A percentile compares a stretch with the other conserved stretches of the same genome.
Evolutionary conservation across 2,329 filamentous ascomycete species (phyloP).

Genomic region (Trichoderma sp.): DNA sequence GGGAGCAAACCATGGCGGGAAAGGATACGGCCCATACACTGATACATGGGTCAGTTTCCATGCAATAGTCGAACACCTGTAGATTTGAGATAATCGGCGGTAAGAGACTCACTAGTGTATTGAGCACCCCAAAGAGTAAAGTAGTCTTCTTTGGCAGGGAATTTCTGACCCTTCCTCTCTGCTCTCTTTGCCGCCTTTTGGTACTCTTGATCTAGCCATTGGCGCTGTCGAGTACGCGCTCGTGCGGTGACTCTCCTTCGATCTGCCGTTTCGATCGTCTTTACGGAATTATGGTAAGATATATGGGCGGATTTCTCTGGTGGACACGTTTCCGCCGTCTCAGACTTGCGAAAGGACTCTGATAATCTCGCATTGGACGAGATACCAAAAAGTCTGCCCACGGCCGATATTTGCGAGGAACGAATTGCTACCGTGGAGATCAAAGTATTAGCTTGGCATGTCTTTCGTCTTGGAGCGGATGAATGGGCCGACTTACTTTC

Average conservation of each 20-base stretch:
- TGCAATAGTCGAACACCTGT: not conserved
- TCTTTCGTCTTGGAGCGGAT: conserved; percentile 43
- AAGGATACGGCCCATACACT: conserved; percentile 48
- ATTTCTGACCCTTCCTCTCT: conserved; percentile 46
- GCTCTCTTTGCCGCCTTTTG: conserved; percentile 51
- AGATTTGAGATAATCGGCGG: not conserved
- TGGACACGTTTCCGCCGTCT: conserved; percentile 48
- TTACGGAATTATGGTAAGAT: conserved; percentile 68
- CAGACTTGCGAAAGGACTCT: conserved; percentile 45
- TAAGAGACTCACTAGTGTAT: conserved; percentile 38
- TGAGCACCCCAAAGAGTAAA: conserved; percentile 55
- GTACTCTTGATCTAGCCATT: conserved; percentile 55
- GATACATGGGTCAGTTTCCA: not conserved
- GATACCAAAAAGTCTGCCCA: conserved; percentile 27
- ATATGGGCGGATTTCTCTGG: conserved; percentile 65
- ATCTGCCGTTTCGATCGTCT: conserved; percentile 18
- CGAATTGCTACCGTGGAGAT: not conserved
- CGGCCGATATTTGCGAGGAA: conserved; percentile 12
- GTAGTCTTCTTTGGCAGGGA: conserved; percentile 50
- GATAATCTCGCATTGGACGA: conserved; percentile 33
- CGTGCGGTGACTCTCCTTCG: conserved; percentile 4
- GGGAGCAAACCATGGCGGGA: conserved; percentile 43
- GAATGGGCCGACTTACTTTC: conserved; percentile 49
- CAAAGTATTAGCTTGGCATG: not conserved
- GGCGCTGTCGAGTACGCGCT: conserved; percentile 26